These are phyloP conservation scores for Pyrenula aspistea DNA, from an alignment of 495 filamentous ascomycete species.

Conservation along the genomic window DNA sequence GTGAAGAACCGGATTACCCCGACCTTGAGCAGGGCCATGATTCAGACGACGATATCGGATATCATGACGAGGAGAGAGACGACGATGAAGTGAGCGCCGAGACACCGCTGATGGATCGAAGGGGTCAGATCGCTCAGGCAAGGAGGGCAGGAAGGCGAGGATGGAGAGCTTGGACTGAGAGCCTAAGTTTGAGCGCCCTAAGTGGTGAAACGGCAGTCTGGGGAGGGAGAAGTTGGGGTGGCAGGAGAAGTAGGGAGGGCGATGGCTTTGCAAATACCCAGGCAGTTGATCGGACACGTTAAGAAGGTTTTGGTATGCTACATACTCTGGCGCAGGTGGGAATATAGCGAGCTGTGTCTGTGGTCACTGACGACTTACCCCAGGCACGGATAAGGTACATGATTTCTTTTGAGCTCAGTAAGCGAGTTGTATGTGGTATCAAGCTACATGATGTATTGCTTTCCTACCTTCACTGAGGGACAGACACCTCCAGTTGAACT, in stretches of 20 bases:
- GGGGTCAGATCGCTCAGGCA: background rate
- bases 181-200: conserved; percentile 34
- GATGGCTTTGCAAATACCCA: background rate
- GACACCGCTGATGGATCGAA: background rate
- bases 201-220: conserved; percentile 31
- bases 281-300: background rate
- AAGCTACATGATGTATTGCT: too few species aligned
- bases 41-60: background rate
- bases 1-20: background rate
- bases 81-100: background rate
- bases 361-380: too few species aligned
- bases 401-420: too few species aligned
- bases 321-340: too few species aligned
- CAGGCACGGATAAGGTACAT: too few species aligned
- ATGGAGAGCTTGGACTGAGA: conserved; percentile 15
- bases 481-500: too few species aligned
- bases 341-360: too few species aligned
- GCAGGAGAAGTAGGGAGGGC: background rate
- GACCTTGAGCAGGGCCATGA: background rate
- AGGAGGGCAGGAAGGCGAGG: conserved; percentile 1
- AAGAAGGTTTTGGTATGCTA: background rate
- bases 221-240: background rate
- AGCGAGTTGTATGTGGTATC: too few species aligned
- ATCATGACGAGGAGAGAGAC: background rate
- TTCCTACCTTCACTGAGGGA: too few species aligned